Evolutionary conservation across 441 rosid genomes (phyloP).

Genomic region (Metrosideros polymorpha): DNA sequence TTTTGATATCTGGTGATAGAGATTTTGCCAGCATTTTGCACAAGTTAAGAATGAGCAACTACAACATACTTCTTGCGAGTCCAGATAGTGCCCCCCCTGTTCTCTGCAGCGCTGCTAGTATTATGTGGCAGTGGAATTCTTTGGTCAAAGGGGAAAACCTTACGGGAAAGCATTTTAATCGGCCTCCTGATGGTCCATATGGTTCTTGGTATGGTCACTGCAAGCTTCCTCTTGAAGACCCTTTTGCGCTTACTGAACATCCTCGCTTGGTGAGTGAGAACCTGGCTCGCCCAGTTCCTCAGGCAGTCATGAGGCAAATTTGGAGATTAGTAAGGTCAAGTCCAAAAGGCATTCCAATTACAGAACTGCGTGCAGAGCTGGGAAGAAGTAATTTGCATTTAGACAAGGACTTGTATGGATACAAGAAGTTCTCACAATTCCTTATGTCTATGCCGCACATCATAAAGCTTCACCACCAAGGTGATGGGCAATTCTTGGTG

Average conservation of each 20-base stretch:
- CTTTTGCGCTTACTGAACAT: conserved; percentile 31
- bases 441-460: conserved; percentile 58
- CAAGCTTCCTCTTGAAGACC: conserved; percentile 59
- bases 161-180: conserved; percentile 56
- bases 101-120: conserved; percentile 79
- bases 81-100: conserved; percentile 31
- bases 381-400: conserved; percentile 21
- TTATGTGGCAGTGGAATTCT: conserved; percentile 79
- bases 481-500: conserved; percentile 31
- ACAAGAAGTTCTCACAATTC: conserved; percentile 45
- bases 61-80: conserved; percentile 79
- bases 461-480: conserved; percentile 26
- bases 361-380: conserved; percentile 47
- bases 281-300: conserved; percentile 28
- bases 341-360: conserved; percentile 47
- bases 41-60: conserved; percentile 75
- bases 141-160: conserved; percentile 38
- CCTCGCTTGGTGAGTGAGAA: conserved; percentile 17
- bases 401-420: conserved; percentile 51
- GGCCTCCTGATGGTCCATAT: conserved; percentile 87
- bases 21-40: conserved; percentile 62
- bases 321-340: conserved; percentile 27
- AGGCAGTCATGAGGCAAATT: conserved; percentile 40
- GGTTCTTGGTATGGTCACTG: conserved; percentile 89
- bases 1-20: conserved; percentile 64